Conservation (phyloP, 116 monocot genomes). For the Dioscorea cayenensis region DNA sequence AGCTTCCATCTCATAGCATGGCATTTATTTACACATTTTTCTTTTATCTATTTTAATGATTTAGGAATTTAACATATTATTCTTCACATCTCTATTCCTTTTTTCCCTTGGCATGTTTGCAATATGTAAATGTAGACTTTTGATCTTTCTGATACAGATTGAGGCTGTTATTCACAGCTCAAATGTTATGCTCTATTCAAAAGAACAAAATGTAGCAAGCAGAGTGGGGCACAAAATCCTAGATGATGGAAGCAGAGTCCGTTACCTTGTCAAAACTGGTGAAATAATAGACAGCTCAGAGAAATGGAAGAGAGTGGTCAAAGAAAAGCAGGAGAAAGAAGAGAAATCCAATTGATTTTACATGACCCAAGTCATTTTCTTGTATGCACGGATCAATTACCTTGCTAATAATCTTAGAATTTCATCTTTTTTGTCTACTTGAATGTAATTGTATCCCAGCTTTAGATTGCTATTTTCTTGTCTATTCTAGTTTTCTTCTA, state of each 20-base stretch:
- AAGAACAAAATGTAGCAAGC: slow-evolving; percentile 77
- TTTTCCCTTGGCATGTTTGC: neutral
- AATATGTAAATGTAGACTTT: neutral
- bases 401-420: too few species aligned
- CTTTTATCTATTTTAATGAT: too few species aligned
- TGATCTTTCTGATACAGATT: slow-evolving; percentile 32
- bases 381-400: too few species aligned
- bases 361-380: too few species aligned
- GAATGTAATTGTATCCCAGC: too few species aligned
- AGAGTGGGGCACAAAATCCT: slow-evolving; percentile 85
- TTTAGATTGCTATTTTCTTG: too few species aligned
- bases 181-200: slow-evolving; percentile 94
- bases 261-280: slow-evolving; percentile 13
- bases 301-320: slow-evolving; percentile 60
- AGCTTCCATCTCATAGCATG: too few species aligned
- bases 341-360: too few species aligned
- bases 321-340: slow-evolving; percentile 28
- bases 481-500: too few species aligned
- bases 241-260: slow-evolving; percentile 30
- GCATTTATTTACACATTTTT: too few species aligned
- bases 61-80: neutral
- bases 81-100: neutral
- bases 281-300: slow-evolving; percentile 81
- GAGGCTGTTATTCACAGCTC: slow-evolving; percentile 96
- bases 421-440: too few species aligned